phyloP scores from a whole-genome alignment of 495 filamentous ascomycete genomes.

The Viridothelium virens region DNA sequence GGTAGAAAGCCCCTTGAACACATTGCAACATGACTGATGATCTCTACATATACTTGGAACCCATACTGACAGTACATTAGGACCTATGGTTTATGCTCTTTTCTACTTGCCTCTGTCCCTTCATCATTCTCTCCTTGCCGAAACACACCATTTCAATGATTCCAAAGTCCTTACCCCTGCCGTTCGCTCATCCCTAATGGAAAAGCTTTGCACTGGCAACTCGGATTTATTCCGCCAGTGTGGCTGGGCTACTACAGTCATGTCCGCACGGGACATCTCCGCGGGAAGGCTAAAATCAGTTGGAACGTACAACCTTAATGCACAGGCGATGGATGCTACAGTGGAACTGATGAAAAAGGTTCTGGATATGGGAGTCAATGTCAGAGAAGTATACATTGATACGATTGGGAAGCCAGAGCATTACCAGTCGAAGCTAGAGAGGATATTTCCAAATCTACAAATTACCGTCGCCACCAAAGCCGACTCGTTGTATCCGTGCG shows the following conservation, averaged over 20 bases:
- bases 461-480: slow-evolving; percentile 96
- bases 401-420: slow-evolving; percentile 75
- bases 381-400: slow-evolving; percentile 88
- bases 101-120: slow-evolving; percentile 68
- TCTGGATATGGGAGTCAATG: slow-evolving; percentile 63
- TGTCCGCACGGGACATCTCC: slow-evolving; percentile 78
- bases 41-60: neutral
- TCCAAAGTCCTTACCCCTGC: slow-evolving; percentile 75
- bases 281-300: slow-evolving; percentile 68
- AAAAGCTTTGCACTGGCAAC: slow-evolving; percentile 56
- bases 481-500: slow-evolving; percentile 85
- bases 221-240: slow-evolving; percentile 60
- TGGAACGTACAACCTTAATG: slow-evolving; percentile 82
- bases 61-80: slow-evolving; percentile 20
- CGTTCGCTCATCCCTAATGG: slow-evolving; percentile 69
- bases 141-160: slow-evolving; percentile 80
- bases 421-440: slow-evolving; percentile 78
- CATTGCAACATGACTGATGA: neutral
- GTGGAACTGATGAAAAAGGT: slow-evolving; percentile 73
- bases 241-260: slow-evolving; percentile 72
- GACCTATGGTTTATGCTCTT: slow-evolving; percentile 93
- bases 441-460: slow-evolving; percentile 67
- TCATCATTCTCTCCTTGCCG: slow-evolving; percentile 63
- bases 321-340: slow-evolving; percentile 95
- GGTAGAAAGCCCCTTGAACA: slow-evolving; percentile 33